phyloP scores from a whole-genome alignment of 257 asterid species.

The Primulina huaijiensis region DNA sequence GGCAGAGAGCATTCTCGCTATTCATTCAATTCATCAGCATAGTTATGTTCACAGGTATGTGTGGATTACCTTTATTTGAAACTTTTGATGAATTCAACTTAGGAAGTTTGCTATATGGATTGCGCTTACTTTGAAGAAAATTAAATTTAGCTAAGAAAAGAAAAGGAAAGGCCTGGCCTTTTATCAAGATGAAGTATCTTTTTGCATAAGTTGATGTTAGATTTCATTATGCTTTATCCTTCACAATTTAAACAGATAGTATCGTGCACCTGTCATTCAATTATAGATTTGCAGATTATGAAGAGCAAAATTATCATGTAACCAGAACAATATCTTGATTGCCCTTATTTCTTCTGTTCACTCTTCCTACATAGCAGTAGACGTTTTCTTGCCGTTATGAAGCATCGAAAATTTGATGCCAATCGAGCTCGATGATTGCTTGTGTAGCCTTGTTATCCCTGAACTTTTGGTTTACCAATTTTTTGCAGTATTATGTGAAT shows the following conservation, averaged over 20 bases:
- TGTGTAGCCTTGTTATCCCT: background rate
- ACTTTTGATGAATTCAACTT: background rate
- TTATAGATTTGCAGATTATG: background rate
- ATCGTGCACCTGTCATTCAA: background rate
- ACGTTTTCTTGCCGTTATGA: background rate
- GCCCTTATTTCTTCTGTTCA: background rate
- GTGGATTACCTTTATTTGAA: background rate
- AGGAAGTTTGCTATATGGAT: background rate
- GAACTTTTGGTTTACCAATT: background rate
- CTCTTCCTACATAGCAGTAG: background rate
- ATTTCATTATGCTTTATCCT: no score
- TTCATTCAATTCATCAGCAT: slow-evolving; percentile 90
- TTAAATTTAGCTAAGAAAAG: background rate
- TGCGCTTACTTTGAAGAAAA: background rate
- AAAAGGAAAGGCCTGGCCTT: background rate
- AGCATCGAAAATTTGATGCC: background rate
- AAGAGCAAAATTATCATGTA: no score
- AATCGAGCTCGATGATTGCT: background rate
- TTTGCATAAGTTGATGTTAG: background rate
- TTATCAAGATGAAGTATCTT: background rate
- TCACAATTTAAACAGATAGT: background rate
- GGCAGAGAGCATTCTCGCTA: slow-evolving; percentile 88
- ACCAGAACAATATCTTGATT: background rate
- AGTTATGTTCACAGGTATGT: slow-evolving; percentile 81
- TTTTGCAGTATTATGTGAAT: background rate